A percentile compares a stretch with the other conserved stretches of the same genome.
Conservation (phyloP, 2,329 filamentous ascomycete species). For the Epichloe brachyelytri region DNA sequence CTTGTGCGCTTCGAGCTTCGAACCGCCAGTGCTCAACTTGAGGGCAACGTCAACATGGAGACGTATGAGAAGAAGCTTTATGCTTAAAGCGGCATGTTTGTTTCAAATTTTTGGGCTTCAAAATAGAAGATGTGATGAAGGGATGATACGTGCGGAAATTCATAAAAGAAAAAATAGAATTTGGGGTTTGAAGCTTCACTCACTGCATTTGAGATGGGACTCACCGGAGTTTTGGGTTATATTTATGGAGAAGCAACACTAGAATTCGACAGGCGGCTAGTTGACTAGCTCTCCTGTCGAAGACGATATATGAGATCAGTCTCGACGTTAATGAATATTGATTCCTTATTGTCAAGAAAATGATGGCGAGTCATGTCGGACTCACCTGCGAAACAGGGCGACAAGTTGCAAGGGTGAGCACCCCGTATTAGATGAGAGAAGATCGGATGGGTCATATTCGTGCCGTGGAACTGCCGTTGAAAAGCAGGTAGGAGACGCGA, state of each 20-base stretch:
- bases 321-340: background rate
- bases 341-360: background rate
- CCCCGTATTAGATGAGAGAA: no score
- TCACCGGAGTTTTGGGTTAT: conserved; percentile 1
- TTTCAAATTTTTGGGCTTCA: background rate
- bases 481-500: no score
- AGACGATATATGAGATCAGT: background rate
- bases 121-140: background rate
- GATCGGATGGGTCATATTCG: no score
- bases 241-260: conserved; percentile 1
- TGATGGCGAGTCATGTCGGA: no score
- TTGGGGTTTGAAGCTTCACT: background rate
- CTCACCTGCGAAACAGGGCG: no score
- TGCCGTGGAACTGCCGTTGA: no score
- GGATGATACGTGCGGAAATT: background rate
- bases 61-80: conserved; percentile 99
- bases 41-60: conserved; percentile 97
- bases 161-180: background rate
- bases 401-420: no score
- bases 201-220: background rate
- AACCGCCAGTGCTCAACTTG: conserved; percentile 86
- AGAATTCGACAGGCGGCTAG: conserved; percentile 4
- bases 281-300: background rate
- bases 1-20: conserved; percentile 84
- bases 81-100: conserved; percentile 40